These are phyloP conservation scores for Coprinopsis sp. DNA, from an alignment of 768 basidiomycete genomes.

Conservation along the genomic window DNA sequence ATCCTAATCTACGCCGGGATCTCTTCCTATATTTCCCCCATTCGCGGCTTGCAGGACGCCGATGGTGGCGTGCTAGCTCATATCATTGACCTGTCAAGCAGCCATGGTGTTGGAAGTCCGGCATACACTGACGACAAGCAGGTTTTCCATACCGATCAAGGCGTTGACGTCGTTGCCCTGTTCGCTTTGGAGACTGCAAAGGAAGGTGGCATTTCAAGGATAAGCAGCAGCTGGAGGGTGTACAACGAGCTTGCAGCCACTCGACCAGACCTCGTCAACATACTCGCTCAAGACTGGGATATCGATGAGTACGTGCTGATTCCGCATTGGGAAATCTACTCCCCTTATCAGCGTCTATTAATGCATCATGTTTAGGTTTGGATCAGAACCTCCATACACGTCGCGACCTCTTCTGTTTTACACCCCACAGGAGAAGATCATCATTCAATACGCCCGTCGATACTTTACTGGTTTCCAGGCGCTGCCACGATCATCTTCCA, in stretches of 20 bases:
- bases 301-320: slow-evolving; percentile 31
- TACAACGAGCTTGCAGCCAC: slow-evolving; percentile 46
- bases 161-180: slow-evolving; percentile 41
- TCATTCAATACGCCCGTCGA: slow-evolving; percentile 43
- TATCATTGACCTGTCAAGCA: slow-evolving; percentile 41
- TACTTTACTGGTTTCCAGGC: slow-evolving; percentile 38
- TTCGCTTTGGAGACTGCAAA: slow-evolving; percentile 38
- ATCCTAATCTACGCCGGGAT: slow-evolving; percentile 40
- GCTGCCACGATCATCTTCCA: slow-evolving; percentile 30
- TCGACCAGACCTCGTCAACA: slow-evolving; percentile 40
- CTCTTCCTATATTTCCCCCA: slow-evolving; percentile 18
- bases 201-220: slow-evolving; percentile 40
- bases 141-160: slow-evolving; percentile 44
- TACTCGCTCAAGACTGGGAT: slow-evolving; percentile 38
- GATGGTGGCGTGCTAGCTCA: slow-evolving; percentile 38
- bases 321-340: background rate
- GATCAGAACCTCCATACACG: slow-evolving; percentile 30
- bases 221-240: slow-evolving; percentile 40
- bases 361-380: slow-evolving; percentile 26
- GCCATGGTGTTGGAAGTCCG: slow-evolving; percentile 35
- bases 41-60: slow-evolving; percentile 18
- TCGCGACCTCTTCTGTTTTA: slow-evolving; percentile 38
- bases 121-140: slow-evolving; percentile 48
- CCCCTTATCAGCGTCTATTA: background rate
- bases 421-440: slow-evolving; percentile 32